These are phyloP conservation scores for Leccinum pallidistipes DNA, from an alignment of 1,284 basidiomycete species.

Conservation along the genomic window DNA sequence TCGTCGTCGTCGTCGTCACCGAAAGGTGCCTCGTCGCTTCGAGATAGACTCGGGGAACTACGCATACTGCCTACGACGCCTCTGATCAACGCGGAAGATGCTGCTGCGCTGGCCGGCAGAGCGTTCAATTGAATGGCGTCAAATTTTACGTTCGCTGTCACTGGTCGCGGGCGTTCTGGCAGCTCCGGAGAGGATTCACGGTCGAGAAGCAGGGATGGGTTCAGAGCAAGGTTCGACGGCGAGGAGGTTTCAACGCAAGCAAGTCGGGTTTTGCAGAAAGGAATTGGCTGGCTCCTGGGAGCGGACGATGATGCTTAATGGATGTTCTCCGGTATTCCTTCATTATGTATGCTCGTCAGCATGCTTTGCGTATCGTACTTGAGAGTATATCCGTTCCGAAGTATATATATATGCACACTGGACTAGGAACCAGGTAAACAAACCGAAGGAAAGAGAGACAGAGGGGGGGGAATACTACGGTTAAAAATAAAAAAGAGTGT, in stretches of 20 bases:
- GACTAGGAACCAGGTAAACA: conserved; percentile 25
- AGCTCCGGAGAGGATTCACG: conserved; percentile 43
- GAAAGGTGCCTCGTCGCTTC: conserved; percentile 48
- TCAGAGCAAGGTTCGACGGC: conserved; percentile 43
- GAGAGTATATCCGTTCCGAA: conserved; percentile 20
- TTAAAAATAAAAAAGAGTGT: conserved; percentile 25
- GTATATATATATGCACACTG: conserved; percentile 30
- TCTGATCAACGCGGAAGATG: conserved; percentile 65
- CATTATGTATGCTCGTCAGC: conserved; percentile 17
- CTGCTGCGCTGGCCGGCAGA: conserved; percentile 69
- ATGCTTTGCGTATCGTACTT: conserved; percentile 20
- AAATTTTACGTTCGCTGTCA: conserved; percentile 66
- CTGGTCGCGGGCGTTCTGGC: conserved; percentile 49
- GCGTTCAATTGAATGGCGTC: conserved; percentile 76
- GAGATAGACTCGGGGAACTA: conserved; percentile 58
- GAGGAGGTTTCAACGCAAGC: conserved; percentile 72
- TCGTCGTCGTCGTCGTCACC: conserved; percentile 18
- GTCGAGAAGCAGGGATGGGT: conserved; percentile 43
- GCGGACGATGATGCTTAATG: conserved; percentile 53
- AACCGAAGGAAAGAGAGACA: conserved; percentile 23
- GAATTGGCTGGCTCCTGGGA: conserved; percentile 87
- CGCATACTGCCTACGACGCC: conserved; percentile 61
- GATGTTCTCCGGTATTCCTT: neutral
- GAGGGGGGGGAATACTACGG: conserved; percentile 7
- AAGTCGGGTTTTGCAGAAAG: conserved; percentile 71